phyloP scores from a whole-genome alignment of 805 yeast species.

The Saccharomycopsis selenospora region DNA sequence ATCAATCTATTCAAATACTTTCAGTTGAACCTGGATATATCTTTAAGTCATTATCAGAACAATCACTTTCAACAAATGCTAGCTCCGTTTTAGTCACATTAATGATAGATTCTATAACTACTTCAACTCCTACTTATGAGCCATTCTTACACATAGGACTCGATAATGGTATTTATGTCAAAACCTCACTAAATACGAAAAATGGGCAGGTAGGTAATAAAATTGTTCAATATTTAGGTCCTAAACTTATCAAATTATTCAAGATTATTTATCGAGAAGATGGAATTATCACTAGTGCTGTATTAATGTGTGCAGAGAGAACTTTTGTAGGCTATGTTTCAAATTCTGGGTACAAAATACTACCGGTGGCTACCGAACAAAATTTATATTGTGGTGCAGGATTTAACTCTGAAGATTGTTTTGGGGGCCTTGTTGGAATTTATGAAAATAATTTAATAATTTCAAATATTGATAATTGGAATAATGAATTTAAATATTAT shows the following conservation, averaged over 20 bases:
- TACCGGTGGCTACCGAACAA: conserved; percentile 14
- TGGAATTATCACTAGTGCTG: conserved; percentile 23
- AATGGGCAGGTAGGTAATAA: conserved; percentile 62
- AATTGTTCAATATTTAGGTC: conserved; percentile 66
- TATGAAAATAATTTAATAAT: conserved; percentile 46
- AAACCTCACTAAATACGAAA: conserved; percentile 47
- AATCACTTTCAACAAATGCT: conserved; percentile 48
- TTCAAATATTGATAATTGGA: conserved; percentile 41
- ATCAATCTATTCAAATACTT: conserved; percentile 59
- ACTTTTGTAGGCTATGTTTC: conserved; percentile 24
- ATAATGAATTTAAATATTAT: conserved; percentile 30
- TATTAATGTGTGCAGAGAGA: conserved; percentile 28
- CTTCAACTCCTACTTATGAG: conserved; percentile 17
- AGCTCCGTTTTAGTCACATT: conserved; percentile 34
- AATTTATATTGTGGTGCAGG: conserved; percentile 39
- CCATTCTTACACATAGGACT: conserved; percentile 67
- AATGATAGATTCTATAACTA: conserved; percentile 25
- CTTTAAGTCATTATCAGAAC: conserved; percentile 54
- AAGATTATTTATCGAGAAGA: conserved; percentile 32
- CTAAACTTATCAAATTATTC: conserved; percentile 50
- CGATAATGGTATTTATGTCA: conserved; percentile 73
- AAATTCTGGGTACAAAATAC: conserved; percentile 10
- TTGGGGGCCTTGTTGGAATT: conserved; percentile 59
- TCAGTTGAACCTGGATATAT: conserved; percentile 55
- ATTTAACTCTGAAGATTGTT: conserved; percentile 56